These are phyloP conservation scores for Eucalyptus sp. DNA, from an alignment of 345 rosid species.

Conservation along the genomic window DNA sequence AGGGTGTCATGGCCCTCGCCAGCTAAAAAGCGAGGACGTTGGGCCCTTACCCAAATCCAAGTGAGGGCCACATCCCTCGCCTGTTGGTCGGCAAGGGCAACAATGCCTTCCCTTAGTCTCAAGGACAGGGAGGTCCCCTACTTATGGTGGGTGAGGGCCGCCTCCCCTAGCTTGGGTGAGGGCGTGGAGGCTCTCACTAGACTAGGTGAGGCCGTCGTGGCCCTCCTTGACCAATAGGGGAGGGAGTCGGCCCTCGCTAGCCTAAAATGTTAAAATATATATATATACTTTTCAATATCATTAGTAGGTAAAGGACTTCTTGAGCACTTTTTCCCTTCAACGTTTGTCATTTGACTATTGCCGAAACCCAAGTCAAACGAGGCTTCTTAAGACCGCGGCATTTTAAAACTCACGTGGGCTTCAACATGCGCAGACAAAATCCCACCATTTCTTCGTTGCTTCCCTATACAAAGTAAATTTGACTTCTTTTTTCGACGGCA, in stretches of 20 bases:
- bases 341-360: not conserved
- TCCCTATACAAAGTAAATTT: not conserved
- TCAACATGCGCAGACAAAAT: not conserved
- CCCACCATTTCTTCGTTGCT: not conserved
- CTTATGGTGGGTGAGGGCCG: rapidly evolving
- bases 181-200: not conserved
- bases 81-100: rapidly evolving
- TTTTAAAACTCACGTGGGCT: not conserved
- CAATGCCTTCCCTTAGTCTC: too few relatives aligned
- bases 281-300: too few relatives aligned
- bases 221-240: not conserved
- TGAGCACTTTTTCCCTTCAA: too few relatives aligned
- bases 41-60: too few relatives aligned
- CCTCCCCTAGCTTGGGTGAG: not conserved
- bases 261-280: too few relatives aligned
- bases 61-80: too few relatives aligned
- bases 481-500: not conserved
- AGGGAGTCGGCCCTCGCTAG: not conserved
- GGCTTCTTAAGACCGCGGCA: not conserved
- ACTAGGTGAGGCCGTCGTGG: rapidly evolving
- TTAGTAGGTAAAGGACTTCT: too few relatives aligned
- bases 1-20: too few relatives aligned
- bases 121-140: rapidly evolving
- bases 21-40: too few relatives aligned
- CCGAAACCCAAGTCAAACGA: not conserved